Conservation (phyloP, 805 yeast genomes). For the Candida taoyuanica region DNA sequence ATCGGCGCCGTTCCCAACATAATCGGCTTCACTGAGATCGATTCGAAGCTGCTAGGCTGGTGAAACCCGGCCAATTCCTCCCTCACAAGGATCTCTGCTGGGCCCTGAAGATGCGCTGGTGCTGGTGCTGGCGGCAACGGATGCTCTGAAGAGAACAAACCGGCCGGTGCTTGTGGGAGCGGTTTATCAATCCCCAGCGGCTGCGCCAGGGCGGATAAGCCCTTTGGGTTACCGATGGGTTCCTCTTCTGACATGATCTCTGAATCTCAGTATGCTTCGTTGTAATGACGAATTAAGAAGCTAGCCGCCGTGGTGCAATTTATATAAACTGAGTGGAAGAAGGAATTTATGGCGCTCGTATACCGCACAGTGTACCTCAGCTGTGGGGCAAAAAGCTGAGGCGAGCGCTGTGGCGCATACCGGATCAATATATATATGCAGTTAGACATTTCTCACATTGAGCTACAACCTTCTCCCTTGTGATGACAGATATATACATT, state of each 20-base stretch:
- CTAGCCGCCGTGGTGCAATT: too few relatives aligned
- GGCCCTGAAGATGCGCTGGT: background rate
- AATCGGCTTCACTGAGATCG: background rate
- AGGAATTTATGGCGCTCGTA: too few relatives aligned
- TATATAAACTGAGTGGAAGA: too few relatives aligned
- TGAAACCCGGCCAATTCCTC: background rate
- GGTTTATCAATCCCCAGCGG: background rate
- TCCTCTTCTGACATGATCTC: background rate
- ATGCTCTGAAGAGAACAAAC: too few relatives aligned
- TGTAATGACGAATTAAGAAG: too few relatives aligned
- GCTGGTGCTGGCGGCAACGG: background rate
- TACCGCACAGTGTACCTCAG: too few relatives aligned
- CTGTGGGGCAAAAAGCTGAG: background rate
- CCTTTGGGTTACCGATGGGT: background rate
- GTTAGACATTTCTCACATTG: too few relatives aligned
- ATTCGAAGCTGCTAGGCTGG: background rate
- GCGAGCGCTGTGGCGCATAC: background rate
- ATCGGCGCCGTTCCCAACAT: conserved; percentile 1
- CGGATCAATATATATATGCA: background rate
- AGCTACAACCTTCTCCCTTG: too few relatives aligned
- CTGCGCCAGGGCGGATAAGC: background rate
- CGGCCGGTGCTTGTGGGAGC: background rate
- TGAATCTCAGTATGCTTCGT: too few relatives aligned
- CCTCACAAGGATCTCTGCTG: background rate
- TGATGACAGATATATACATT: too few relatives aligned